A percentile compares a stretch with the other conserved stretches of the same genome.
Conservation (phyloP, 345 rosid species). For the Citropsis articulata region DNA sequence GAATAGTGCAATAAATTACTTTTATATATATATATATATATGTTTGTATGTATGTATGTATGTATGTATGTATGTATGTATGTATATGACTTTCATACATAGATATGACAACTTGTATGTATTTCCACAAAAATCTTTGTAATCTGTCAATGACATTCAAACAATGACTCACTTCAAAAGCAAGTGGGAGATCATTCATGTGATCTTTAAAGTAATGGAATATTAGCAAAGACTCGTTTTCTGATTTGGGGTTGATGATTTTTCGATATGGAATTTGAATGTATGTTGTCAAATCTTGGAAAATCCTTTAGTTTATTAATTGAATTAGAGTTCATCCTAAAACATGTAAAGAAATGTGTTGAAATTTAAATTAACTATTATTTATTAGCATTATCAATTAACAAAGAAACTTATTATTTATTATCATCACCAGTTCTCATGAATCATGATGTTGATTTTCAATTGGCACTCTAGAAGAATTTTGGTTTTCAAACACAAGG, state of each 20-base stretch:
- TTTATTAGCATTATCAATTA: too few relatives aligned
- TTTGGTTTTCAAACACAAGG: too few relatives aligned
- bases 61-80: too few relatives aligned
- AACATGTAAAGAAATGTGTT: too few relatives aligned
- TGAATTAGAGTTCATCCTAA: background rate
- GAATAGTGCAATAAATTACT: too few relatives aligned
- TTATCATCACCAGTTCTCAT: too few relatives aligned
- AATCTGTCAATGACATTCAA: background rate
- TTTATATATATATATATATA: too few relatives aligned
- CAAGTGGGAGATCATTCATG: background rate
- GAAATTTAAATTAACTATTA: too few relatives aligned
- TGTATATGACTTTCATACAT: background rate
- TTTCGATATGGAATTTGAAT: background rate
- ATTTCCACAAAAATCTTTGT: background rate
- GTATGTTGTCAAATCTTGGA: background rate
- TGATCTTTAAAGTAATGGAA: background rate
- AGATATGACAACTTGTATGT: background rate
- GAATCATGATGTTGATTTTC: too few relatives aligned
- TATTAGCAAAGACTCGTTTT: background rate
- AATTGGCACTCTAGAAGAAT: too few relatives aligned
- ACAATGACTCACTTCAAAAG: background rate
- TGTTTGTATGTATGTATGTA: too few relatives aligned
- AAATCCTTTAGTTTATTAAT: background rate
- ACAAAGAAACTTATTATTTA: too few relatives aligned
- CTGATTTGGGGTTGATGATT: background rate